phyloP scores from a whole-genome alignment of 768 basidiomycete genomes.

The Lactarius hatsudake region DNA sequence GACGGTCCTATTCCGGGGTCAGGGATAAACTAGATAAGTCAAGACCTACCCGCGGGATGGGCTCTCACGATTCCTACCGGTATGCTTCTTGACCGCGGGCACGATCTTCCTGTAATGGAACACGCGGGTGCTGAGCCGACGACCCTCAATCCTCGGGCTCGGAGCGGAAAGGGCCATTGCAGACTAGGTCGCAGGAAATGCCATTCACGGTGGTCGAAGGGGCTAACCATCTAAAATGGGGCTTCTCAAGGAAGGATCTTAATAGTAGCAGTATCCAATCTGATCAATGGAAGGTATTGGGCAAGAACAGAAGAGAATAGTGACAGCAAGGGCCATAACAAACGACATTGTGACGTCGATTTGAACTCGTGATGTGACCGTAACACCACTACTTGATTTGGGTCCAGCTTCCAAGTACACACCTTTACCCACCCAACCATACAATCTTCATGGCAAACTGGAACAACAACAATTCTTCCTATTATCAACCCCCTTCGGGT shows the following conservation, averaged over 20 bases:
- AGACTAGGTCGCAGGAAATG: neutral
- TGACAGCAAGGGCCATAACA: too few relatives aligned
- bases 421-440: neutral
- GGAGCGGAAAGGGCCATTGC: neutral
- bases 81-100: neutral
- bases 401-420: neutral
- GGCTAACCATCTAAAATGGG: neutral
- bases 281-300: neutral
- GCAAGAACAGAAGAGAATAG: neutral
- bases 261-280: neutral
- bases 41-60: constrained; percentile 51
- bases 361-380: neutral
- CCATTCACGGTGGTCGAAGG: neutral
- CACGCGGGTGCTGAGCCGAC: neutral
- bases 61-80: constrained; percentile 1
- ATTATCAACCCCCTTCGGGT: constrained; percentile 15
- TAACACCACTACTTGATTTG: neutral
- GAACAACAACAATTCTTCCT: constrained; percentile 14
- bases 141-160: neutral
- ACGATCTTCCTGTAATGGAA: constrained; percentile 6
- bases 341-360: neutral
- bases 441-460: constrained; percentile 11
- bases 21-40: constrained; percentile 28
- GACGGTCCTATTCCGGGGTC: neutral
- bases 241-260: neutral